These are phyloP conservation scores for Pachyrhizus erosus DNA, from an alignment of 306 rosid genomes.

Conservation along the genomic window DNA sequence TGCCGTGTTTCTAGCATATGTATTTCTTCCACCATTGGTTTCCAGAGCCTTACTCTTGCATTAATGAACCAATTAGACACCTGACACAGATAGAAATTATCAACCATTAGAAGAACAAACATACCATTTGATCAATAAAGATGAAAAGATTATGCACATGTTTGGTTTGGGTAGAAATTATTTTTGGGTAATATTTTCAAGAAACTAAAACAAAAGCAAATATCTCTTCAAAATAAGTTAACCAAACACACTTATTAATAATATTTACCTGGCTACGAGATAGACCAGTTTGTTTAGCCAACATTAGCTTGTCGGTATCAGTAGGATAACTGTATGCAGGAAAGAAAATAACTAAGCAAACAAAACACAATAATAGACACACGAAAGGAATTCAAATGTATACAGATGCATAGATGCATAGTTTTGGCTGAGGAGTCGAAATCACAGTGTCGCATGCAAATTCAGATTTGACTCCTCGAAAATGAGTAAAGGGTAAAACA, in stretches of 20 bases:
- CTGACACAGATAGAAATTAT: slow-evolving; percentile 38
- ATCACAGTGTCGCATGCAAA: not conserved
- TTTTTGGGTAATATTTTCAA: not conserved
- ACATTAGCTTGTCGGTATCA: slow-evolving; percentile 80
- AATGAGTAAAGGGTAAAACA: not conserved
- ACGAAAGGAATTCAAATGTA: not conserved
- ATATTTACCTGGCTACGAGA: slow-evolving; percentile 84
- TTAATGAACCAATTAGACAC: slow-evolving; percentile 96
- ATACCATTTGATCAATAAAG: not conserved
- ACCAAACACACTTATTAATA: not conserved
- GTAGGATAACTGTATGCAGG: slow-evolving; percentile 76
- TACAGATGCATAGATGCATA: not conserved
- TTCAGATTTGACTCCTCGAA: not conserved
- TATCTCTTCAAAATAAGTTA: not conserved
- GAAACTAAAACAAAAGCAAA: not conserved
- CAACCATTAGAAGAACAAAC: slow-evolving; percentile 16
- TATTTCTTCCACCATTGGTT: slow-evolving; percentile 97
- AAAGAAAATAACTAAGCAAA: slow-evolving; percentile 13
- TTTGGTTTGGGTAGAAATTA: not conserved
- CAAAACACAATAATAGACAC: not conserved
- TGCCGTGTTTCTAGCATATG: slow-evolving; percentile 79
- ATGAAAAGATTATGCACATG: not conserved
- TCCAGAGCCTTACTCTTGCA: slow-evolving; percentile 97
- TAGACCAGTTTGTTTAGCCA: slow-evolving; percentile 94
- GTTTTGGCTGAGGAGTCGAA: not conserved